Evolutionary conservation across 192 early-diverging fungal species (phyloP).

Genomic region (Rhizoclosmatium globosum): DNA sequence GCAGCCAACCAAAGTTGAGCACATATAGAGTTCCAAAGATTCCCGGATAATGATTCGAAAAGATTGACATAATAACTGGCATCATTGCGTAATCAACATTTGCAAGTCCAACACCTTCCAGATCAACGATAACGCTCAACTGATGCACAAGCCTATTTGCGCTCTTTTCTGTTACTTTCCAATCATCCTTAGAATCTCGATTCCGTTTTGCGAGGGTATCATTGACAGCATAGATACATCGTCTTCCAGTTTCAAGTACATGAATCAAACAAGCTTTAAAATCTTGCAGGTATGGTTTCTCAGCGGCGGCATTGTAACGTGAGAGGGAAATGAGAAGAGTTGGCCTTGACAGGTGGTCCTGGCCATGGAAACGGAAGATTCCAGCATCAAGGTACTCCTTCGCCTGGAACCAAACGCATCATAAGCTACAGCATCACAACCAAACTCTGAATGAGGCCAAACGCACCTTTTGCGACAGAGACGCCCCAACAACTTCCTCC

Average conservation of each 20-base stretch:
- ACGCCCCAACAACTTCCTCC: slow-evolving; percentile 9
- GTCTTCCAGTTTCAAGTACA: slow-evolving; percentile 36
- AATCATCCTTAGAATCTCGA: neutral
- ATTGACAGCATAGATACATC: slow-evolving; percentile 31
- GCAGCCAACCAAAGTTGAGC: slow-evolving; percentile 67
- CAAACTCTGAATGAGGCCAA: neutral
- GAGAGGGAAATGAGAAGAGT: slow-evolving; percentile 43
- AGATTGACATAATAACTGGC: slow-evolving; percentile 54
- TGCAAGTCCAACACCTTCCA: slow-evolving; percentile 52
- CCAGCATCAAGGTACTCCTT: slow-evolving; percentile 37
- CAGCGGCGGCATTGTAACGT: slow-evolving; percentile 25
- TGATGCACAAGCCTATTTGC: slow-evolving; percentile 35
- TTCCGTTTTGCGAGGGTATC: neutral
- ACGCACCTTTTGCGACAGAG: slow-evolving; percentile 8
- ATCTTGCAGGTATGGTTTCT: slow-evolving; percentile 29
- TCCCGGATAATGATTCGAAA: slow-evolving; percentile 51
- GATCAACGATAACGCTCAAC: slow-evolving; percentile 52
- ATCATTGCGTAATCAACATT: slow-evolving; percentile 58
- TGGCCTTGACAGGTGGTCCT: slow-evolving; percentile 48
- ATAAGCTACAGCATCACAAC: too few species aligned
- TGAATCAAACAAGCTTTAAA: slow-evolving; percentile 29
- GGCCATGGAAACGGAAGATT: slow-evolving; percentile 48
- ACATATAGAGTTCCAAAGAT: slow-evolving; percentile 58
- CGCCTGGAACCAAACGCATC: slow-evolving; percentile 8
- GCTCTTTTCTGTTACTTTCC: neutral